Evolutionary conservation across 2,329 filamentous ascomycete genomes (phyloP).

Genomic region (Trichoderma hamatum): DNA sequence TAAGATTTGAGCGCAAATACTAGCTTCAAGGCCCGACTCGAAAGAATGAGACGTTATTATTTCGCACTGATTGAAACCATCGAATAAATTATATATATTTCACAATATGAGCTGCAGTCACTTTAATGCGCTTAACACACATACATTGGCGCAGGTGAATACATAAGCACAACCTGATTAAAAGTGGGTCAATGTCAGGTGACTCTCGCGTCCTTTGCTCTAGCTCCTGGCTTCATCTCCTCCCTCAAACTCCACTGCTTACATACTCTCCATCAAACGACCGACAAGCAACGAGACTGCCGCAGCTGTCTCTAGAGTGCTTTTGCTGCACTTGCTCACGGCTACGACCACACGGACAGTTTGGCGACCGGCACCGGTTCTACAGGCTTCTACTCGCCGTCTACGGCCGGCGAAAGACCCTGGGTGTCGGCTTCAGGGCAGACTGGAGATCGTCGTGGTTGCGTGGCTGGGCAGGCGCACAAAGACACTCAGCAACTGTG

Average conservation of each 20-base stretch:
- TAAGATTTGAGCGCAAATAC: not conserved
- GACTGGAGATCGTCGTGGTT: not conserved
- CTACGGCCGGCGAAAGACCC: constrained; percentile 14
- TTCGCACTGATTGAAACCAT: not conserved
- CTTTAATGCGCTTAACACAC: not conserved
- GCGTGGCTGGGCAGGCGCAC: constrained; percentile 7
- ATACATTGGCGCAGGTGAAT: not conserved
- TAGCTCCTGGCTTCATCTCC: not conserved
- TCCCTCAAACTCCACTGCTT: not conserved
- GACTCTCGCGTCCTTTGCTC: not conserved
- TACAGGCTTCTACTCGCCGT: constrained; percentile 14
- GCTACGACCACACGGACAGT: constrained; percentile 1
- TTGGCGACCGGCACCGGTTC: constrained; percentile 11
- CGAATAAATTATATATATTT: not conserved
- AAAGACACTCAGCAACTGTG: not conserved
- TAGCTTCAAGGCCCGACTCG: not conserved
- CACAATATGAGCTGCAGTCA: not conserved
- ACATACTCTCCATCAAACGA: not conserved
- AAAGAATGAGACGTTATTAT: no score
- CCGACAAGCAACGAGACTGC: not conserved
- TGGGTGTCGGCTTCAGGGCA: constrained; percentile 16
- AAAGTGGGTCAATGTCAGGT: not conserved
- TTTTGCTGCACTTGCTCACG: not conserved
- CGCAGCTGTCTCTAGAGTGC: not conserved
- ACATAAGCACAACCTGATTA: not conserved